Conservation (phyloP, 768 basidiomycete genomes). For the Lenzites betulinus region DNA sequence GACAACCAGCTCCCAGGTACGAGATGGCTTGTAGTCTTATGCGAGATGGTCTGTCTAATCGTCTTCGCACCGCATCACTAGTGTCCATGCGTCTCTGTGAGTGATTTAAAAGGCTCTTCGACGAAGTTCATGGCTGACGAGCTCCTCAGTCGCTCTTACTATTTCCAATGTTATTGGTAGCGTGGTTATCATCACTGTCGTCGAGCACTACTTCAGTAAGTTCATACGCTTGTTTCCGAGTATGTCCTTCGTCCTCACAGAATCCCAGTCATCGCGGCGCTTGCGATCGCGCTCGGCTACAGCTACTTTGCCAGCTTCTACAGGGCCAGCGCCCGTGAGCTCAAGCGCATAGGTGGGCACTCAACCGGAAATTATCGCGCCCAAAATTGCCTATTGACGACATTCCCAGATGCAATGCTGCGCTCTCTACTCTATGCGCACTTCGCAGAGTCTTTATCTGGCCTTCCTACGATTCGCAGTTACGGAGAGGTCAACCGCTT, state of each 20-base stretch:
- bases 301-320: constrained; percentile 70
- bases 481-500: constrained; percentile 69
- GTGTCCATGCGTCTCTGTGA: constrained; percentile 60
- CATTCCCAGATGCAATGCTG: constrained; percentile 58
- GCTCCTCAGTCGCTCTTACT: constrained; percentile 47
- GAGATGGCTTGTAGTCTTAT: too few species aligned
- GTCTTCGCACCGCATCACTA: constrained; percentile 19
- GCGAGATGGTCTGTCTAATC: not conserved
- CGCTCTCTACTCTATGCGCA: constrained; percentile 77
- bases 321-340: constrained; percentile 67
- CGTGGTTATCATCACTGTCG: constrained; percentile 55
- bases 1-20: constrained; percentile 62
- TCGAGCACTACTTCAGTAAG: constrained; percentile 65
- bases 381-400: not conserved
- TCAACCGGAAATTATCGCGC: not conserved
- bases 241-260: not conserved
- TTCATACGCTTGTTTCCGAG: not conserved
- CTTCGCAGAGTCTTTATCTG: constrained; percentile 76
- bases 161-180: constrained; percentile 53
- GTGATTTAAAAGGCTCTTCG: constrained; percentile 24
- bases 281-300: constrained; percentile 60
- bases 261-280: constrained; percentile 50
- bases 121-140: not conserved
- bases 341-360: constrained; percentile 54
- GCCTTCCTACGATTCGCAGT: constrained; percentile 69